Base-by-base conservation (phyloP, 352 stramenopile species). In the Aphanomyces euteiches region DNA sequence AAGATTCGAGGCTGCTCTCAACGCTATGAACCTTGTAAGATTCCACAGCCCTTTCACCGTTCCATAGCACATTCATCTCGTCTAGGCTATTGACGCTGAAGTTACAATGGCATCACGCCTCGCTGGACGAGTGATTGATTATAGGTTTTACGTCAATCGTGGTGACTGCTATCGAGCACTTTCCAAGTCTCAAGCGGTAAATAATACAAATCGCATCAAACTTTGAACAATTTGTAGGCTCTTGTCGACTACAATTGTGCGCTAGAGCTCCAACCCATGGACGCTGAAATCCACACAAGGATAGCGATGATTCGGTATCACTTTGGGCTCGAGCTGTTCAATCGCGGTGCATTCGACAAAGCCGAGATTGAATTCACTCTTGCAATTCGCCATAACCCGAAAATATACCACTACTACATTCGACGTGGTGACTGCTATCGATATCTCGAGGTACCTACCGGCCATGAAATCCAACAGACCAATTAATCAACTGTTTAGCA, bases 271-370 rank as follows among this genome's bases (percentile, higher is more conserved):
- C 69, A 84, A 10, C 83, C 80, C 1, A 77, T 80, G 12, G 82
- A 74, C 47, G 70, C 73, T n/a, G 78, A 79, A 2, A 78, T 92
- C 17, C 75, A 82, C 36, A 81, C 85, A 7, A 79, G 85, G 8
- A 77, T 93, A 4, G 83, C 80, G 7, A 74, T 92, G 41, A 82
- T 95, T 38, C 85, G 92, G 67, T 95, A 92, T 67, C 80, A 90
- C 36, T 92, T 95, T 64, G 85, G 87, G 17, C 79, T 93, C 37
- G 77, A 91, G 38, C 69, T 91, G 5, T 92, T 93, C 75, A 93
- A 93, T 63, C 71, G 75, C 60, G 83, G 74, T 13, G 76, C 81
- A 57, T 95, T 93, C 43, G 75, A 89, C 53, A 88, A 84, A 60
- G 85, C 85, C 4, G 84, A 90, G 56, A 57, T 93, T n/a, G 87